These are phyloP conservation scores for Gracilaria vermiculophylla DNA, from an alignment of 23 red algal genomes.

Conservation along the genomic window DNA sequence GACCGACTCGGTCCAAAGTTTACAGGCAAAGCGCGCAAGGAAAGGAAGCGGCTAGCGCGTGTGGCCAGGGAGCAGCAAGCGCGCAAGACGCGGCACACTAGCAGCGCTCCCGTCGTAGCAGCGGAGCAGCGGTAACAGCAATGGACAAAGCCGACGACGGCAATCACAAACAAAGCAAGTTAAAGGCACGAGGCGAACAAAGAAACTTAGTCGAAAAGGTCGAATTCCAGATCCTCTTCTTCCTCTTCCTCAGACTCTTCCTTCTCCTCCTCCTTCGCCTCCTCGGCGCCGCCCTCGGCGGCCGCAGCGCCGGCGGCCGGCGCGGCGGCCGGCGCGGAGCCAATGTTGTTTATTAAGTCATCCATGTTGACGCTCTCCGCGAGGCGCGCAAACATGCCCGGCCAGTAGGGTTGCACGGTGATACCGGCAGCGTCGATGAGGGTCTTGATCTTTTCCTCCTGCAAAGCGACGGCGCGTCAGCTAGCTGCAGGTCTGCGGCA, in stretches of 20 bases:
- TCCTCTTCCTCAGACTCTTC: constrained; percentile 68
- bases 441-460: constrained; percentile 87
- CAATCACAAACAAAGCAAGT: not conserved
- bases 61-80: too few species aligned
- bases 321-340: constrained; percentile 62
- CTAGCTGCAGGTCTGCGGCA: too few species aligned
- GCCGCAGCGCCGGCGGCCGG: constrained; percentile 35
- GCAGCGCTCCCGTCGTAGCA: too few species aligned
- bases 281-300: constrained; percentile 37
- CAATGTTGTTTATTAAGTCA: constrained; percentile 80
- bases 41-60: too few species aligned
- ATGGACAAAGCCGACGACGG: not conserved
- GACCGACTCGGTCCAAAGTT: too few species aligned
- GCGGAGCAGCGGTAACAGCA: too few species aligned
- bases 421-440: constrained; percentile 79
- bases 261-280: constrained; percentile 59
- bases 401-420: constrained; percentile 84
- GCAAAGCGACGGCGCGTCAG: too few species aligned
- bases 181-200: not conserved
- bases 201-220: constrained; percentile 73
- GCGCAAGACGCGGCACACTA: too few species aligned
- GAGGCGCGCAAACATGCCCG: constrained; percentile 78
- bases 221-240: constrained; percentile 78
- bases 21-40: too few species aligned
- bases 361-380: constrained; percentile 74